Base-by-base conservation (phyloP, 2,329 filamentous ascomycete species). In the Fusarium tanahbumbuense region DNA sequence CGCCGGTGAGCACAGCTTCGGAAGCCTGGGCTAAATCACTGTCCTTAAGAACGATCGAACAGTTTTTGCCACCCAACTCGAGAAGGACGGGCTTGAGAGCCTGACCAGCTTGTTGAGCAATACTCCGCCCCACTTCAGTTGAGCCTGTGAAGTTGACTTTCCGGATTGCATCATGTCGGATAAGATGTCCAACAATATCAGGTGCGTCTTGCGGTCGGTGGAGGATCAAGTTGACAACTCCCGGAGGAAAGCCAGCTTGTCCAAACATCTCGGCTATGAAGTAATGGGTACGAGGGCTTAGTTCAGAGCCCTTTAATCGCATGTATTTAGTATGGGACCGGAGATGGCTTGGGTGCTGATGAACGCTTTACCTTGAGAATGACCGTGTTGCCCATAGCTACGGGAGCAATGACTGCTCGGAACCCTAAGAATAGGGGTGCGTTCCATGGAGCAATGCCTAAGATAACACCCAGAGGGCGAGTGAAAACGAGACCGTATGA, bases 111-210 rank as follows among this genome's bases (percentile, higher is more conserved):
- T 87, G 84, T 13, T 84, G 82, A 7, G 88, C 91, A 60, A 97
- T 89, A 76, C 93, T 91, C 34, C 88, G 85, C 3, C 93, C 93
- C 0, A 96, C 90, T 0, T 78, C 77, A 0, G 92, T 93, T 73
- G 87, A 91, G 34, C 93, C 93, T 0, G 93, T 97, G 79, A 96
- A 97, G 80, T 93, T 96, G 77, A 97, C 84, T 81, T 96, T 96
- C 77, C 88, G 90, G 60, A 96, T 81, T 0, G 83, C 82, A 0
- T 87, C 86, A 74, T 92, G 83, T 50, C 87, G 86, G 70, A 96
- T 92, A 22, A 95, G 79, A 2, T 87, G 82, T 34, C 84, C 85
- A 0, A 92, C 93, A 23, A 94, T 83, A 11, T 84, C 83, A 0
- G 89, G 83, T 0, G 92, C 93, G 73, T 92, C 87, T 58, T 88